Evolutionary conservation across 768 basidiomycete species (phyloP).

Genomic region (Podaxis sp.): DNA sequence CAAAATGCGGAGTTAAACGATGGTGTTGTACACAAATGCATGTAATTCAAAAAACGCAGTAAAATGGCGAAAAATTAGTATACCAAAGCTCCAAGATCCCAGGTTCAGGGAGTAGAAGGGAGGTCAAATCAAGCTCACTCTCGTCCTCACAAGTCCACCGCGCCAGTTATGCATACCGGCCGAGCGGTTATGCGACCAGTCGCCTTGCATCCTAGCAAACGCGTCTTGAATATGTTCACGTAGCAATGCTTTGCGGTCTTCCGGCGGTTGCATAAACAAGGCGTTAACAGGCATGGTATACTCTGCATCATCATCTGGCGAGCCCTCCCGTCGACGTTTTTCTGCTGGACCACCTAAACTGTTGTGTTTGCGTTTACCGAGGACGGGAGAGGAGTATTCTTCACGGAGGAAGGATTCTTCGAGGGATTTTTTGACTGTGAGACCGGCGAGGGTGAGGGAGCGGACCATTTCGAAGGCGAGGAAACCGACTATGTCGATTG

Average conservation of each 20-base stretch:
- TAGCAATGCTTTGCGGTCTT: constrained; percentile 72
- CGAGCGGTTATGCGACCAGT: constrained; percentile 77
- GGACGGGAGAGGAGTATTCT: constrained; percentile 60
- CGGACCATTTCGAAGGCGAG: constrained; percentile 97
- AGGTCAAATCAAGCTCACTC: constrained; percentile 73
- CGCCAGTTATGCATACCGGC: constrained; percentile 91
- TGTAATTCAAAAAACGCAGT: constrained; percentile 20
- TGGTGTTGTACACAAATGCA: constrained; percentile 24
- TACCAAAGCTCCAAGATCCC: background rate
- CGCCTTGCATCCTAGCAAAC: constrained; percentile 84
- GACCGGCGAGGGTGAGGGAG: constrained; percentile 84
- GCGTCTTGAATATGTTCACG: constrained; percentile 92
- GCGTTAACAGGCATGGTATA: constrained; percentile 67
- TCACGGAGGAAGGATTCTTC: constrained; percentile 71
- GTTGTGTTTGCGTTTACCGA: constrained; percentile 68
- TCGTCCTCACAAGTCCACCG: constrained; percentile 77
- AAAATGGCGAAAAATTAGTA: constrained; percentile 18
- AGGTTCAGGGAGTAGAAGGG: constrained; percentile 14
- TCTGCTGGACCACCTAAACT: constrained; percentile 47
- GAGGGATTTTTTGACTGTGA: constrained; percentile 77
- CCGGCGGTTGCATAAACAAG: constrained; percentile 79
- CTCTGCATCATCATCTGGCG: constrained; percentile 60
- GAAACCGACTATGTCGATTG: constrained; percentile 95
- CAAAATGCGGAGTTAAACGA: constrained; percentile 10
- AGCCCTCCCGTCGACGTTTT: constrained; percentile 53